These are phyloP conservation scores for Trebouxia sp. DNA, from an alignment of 139 green algal species.

Conservation along the genomic window DNA sequence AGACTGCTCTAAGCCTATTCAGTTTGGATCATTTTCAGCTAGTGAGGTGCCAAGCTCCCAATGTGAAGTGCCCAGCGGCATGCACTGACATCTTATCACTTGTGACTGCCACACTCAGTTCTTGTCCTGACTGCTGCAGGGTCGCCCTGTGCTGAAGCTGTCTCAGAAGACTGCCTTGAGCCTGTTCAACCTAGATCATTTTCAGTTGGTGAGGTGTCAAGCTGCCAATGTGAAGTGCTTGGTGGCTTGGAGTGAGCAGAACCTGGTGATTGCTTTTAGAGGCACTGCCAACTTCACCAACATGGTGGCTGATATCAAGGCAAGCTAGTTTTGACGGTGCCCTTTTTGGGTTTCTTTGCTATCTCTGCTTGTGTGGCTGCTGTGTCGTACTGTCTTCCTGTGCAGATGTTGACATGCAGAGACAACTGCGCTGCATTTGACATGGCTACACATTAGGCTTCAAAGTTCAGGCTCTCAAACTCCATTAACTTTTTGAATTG, in stretches of 20 bases:
- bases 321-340: too few species aligned
- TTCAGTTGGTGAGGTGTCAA: background rate
- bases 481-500: too few species aligned
- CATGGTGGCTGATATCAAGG: background rate
- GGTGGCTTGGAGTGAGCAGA: background rate
- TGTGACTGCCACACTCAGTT: too few species aligned
- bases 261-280: background rate
- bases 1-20: background rate
- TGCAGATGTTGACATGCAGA: too few species aligned
- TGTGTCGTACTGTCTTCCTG: background rate
- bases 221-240: background rate
- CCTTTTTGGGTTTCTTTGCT: too few species aligned
- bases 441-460: too few species aligned
- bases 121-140: too few species aligned
- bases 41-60: background rate
- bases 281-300: slow-evolving; percentile 1
- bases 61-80: background rate
- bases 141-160: background rate
- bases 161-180: background rate
- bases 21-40: background rate
- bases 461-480: too few species aligned
- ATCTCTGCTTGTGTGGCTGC: too few species aligned
- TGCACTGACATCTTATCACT: too few species aligned
- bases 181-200: background rate
- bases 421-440: too few species aligned